phyloP scores from a whole-genome alignment of 1,284 basidiomycete genomes.

The Tranzscheliella williamsii region DNA sequence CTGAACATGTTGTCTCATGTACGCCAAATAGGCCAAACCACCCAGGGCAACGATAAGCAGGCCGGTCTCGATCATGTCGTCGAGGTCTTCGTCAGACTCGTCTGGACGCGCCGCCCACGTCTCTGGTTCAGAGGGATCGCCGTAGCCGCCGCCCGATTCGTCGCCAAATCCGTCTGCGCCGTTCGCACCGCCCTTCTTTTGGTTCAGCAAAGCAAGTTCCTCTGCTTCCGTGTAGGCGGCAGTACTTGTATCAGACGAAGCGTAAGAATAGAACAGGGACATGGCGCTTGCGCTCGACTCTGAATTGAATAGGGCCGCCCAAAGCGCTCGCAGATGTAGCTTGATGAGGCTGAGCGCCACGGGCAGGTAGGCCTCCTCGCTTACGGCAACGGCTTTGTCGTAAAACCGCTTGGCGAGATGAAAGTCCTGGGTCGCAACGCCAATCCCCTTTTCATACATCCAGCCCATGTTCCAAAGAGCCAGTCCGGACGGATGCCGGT shows the following conservation, averaged over 20 bases:
- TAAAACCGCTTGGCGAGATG: conserved; percentile 96
- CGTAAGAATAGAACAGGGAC: conserved; percentile 38
- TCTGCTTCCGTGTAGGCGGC: conserved; percentile 48
- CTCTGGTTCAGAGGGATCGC: conserved; percentile 47
- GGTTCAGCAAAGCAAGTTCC: conserved; percentile 25
- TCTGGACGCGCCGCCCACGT: conserved; percentile 24
- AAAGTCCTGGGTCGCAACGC: conserved; percentile 79
- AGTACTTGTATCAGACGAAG: conserved; percentile 10
- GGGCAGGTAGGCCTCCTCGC: conserved; percentile 84
- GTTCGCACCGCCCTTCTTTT: conserved; percentile 11
- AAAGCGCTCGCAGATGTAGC: conserved; percentile 80
- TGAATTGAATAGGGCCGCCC: conserved; percentile 63
- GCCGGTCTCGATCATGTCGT: conserved; percentile 49
- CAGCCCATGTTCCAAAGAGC: conserved; percentile 98
- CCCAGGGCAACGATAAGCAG: conserved; percentile 44
- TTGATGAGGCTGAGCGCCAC: conserved; percentile 79
- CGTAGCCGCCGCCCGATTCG: conserved; percentile 17
- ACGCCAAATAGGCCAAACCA: conserved; percentile 45
- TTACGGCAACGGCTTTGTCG: conserved; percentile 83
- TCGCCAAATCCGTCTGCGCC: conserved; percentile 4
- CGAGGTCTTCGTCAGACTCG: conserved; percentile 35
- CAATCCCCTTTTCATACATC: conserved; percentile 97
- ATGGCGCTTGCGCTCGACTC: conserved; percentile 46
- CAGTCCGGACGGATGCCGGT: conserved; percentile 84
- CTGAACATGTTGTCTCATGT: conserved; percentile 44